These are phyloP conservation scores for Fusarium compactum DNA, from an alignment of 2,329 filamentous ascomycete genomes.

Conservation along the genomic window DNA sequence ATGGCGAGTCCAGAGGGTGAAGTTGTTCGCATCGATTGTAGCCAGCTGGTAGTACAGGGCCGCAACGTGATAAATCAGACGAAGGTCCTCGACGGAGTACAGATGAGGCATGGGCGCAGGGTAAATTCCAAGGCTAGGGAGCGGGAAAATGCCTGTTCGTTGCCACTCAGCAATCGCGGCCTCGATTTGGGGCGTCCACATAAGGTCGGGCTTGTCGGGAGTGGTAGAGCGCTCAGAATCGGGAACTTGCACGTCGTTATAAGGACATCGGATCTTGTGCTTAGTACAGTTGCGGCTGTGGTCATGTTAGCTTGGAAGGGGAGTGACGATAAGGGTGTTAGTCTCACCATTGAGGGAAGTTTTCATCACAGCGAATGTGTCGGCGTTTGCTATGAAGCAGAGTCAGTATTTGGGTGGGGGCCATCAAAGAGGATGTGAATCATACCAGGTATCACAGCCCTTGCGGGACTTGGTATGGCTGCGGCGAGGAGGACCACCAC, in stretches of 20 bases:
- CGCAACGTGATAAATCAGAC: conserved; percentile 91
- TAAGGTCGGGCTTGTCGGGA: conserved; percentile 75
- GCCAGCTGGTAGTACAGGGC: conserved; percentile 87
- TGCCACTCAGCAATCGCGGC: conserved; percentile 85
- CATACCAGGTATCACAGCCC: conserved; percentile 91
- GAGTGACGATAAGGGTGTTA: background rate
- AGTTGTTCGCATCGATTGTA: conserved; percentile 80
- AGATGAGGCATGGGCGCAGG: conserved; percentile 78
- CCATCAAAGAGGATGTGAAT: conserved; percentile 20
- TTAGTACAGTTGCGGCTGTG: conserved; percentile 96
- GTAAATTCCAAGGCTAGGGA: conserved; percentile 82
- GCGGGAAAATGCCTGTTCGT: conserved; percentile 85
- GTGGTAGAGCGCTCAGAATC: conserved; percentile 72
- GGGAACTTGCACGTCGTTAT: conserved; percentile 83
- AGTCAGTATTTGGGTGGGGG: conserved; percentile 14
- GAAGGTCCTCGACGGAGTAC: conserved; percentile 82
- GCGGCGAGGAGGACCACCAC: conserved; percentile 88
- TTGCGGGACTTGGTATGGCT: conserved; percentile 99
- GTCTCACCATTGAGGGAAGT: conserved; percentile 92
- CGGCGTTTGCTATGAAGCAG: conserved; percentile 75
- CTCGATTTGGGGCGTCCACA: conserved; percentile 90
- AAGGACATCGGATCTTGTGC: conserved; percentile 98
- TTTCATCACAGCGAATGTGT: conserved; percentile 98
- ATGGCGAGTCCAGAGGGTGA: conserved; percentile 92
- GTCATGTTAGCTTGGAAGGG: conserved; percentile 31